Evolutionary conservation across 2,329 filamentous ascomycete species (phyloP).

Genomic region (Pyricularia pennisetigena): DNA sequence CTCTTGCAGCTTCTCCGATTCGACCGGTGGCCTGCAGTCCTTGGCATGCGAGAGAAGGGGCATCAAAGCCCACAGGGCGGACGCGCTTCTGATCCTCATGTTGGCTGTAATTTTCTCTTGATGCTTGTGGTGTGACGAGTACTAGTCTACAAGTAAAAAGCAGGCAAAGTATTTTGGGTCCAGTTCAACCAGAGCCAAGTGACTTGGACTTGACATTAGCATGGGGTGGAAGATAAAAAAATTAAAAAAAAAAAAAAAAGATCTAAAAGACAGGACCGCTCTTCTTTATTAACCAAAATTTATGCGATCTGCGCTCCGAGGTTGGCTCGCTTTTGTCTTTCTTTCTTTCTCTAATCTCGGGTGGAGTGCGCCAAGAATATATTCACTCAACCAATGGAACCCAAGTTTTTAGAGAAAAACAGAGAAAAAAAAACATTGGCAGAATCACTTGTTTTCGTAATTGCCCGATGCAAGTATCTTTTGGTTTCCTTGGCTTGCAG

Average conservation of each 20-base stretch:
- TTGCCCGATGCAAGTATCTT: too few relatives aligned
- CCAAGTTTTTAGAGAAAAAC: background rate
- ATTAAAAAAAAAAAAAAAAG: too few relatives aligned
- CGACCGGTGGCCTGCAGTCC: slow-evolving; percentile 2
- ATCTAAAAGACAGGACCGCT: background rate
- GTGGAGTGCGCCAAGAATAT: background rate
- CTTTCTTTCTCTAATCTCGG: background rate
- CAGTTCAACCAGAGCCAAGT: background rate
- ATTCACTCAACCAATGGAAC: background rate
- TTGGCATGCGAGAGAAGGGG: slow-evolving; percentile 1
- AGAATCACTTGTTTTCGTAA: background rate
- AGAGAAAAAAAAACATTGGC: background rate
- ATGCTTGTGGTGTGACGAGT: background rate
- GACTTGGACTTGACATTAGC: background rate
- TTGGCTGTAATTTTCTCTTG: background rate
- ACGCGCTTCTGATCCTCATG: slow-evolving; percentile 4
- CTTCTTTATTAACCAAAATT: background rate
- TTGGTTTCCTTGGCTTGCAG: too few relatives aligned
- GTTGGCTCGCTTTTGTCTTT: background rate
- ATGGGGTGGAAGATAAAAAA: background rate
- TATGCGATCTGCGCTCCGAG: background rate
- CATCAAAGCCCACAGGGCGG: slow-evolving; percentile 2
- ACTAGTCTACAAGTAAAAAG: background rate
- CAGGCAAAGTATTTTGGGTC: background rate
- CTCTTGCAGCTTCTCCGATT: slow-evolving; percentile 2